Conservation (phyloP, 2,329 filamentous ascomycete species). For the Botrytis elliptica region DNA sequence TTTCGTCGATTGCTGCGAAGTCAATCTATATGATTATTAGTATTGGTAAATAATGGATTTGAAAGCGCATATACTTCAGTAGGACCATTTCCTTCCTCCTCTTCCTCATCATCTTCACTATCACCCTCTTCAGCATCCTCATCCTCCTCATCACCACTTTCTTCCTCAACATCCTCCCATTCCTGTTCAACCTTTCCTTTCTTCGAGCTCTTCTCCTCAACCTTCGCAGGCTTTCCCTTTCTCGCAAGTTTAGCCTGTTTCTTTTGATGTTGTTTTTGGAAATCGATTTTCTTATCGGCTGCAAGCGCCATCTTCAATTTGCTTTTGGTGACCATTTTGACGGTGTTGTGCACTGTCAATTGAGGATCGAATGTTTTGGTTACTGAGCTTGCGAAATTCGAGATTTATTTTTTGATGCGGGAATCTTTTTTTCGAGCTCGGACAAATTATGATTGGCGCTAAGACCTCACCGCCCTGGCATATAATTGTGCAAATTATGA, state of each 20-base stretch:
- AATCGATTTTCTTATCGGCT: slow-evolving; percentile 55
- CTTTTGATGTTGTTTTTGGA: slow-evolving; percentile 46
- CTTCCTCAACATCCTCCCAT: slow-evolving; percentile 45
- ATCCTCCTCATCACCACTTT: slow-evolving; percentile 38
- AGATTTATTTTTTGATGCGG: slow-evolving; percentile 24
- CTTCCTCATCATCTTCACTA: slow-evolving; percentile 40
- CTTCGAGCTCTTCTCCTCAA: slow-evolving; percentile 43
- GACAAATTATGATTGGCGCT: slow-evolving; percentile 13
- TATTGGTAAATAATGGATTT: neutral
- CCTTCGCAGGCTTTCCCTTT: slow-evolving; percentile 49
- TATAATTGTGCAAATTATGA: slow-evolving; percentile 7
- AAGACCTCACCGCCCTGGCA: slow-evolving; percentile 17
- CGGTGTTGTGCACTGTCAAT: slow-evolving; percentile 22
- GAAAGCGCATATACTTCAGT: slow-evolving; percentile 29
- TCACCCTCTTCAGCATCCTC: slow-evolving; percentile 32
- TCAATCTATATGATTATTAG: slow-evolving; percentile 45
- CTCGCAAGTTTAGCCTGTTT: slow-evolving; percentile 43
- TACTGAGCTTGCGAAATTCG: slow-evolving; percentile 17
- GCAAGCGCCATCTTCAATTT: slow-evolving; percentile 55
- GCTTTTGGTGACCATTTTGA: slow-evolving; percentile 41
- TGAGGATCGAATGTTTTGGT: slow-evolving; percentile 6
- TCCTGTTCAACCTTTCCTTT: slow-evolving; percentile 50
- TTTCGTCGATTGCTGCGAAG: slow-evolving; percentile 57
- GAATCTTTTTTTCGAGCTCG: slow-evolving; percentile 23
- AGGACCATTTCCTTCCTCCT: slow-evolving; percentile 24